Conservation (phyloP, 2,329 filamentous ascomycete species). For the Cladophialophora chaetospira region DNA sequence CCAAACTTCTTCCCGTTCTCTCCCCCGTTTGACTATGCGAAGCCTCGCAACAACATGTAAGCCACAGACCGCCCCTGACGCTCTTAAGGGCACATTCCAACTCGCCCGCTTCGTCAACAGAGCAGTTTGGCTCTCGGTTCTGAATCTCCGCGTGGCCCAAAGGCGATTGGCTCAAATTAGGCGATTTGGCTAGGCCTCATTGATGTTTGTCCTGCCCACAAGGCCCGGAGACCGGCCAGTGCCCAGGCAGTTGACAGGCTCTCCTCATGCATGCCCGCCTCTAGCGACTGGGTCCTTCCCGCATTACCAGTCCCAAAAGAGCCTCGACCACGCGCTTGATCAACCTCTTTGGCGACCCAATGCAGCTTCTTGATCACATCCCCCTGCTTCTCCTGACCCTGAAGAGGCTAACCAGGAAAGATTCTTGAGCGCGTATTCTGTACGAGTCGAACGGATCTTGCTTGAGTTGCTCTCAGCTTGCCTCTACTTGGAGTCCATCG, state of each 20-base stretch:
- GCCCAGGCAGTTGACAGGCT: no score
- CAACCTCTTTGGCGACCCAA: neutral
- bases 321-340: neutral
- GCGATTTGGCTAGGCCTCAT: neutral
- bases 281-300: slow-evolving; percentile 5
- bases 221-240: neutral
- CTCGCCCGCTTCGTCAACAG: neutral
- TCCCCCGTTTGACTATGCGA: no score
- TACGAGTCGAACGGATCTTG: no score
- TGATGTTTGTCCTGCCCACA: neutral
- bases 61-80: no score
- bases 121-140: neutral
- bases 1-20: no score
- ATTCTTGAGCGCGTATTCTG: neutral
- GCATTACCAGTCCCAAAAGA: slow-evolving; percentile 3
- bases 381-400: slow-evolving; percentile 7
- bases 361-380: slow-evolving; percentile 2
- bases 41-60: no score
- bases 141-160: neutral
- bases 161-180: neutral
- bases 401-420: neutral
- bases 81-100: neutral
- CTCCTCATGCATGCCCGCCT: neutral
- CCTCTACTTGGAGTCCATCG: no score
- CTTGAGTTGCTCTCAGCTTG: no score